Base-by-base conservation (phyloP, 108 stramenopile genomes). In the Parietichytrium sp. region DNA sequence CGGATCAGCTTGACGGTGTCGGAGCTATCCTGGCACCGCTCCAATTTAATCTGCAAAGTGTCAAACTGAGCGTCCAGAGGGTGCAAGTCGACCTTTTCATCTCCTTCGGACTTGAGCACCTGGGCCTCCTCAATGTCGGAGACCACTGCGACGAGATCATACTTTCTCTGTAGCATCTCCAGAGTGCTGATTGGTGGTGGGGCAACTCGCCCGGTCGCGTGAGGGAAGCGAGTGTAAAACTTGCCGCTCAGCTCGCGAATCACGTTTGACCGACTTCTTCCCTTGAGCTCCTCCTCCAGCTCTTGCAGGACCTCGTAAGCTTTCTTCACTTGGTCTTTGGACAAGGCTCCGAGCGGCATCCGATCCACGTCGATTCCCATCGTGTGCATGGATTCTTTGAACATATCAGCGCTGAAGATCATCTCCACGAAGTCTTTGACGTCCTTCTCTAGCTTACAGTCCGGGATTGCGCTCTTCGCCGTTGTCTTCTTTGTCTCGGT, bases 151-250 rank as follows among this genome's bases (percentile, higher is more conserved):
- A 84, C 81, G 85, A 89, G 87, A 33, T 89, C 89, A 38, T 85
- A 87, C 78, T 86, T 83, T 1, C 30, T 31, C 27, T 84, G 87
- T 10, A 89, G 55, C 81, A 29, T 54, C 25, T 81, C 86, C 29
- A 30, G 80, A 23, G 82, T 80, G 49, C 80, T 47, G 52, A 89
- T 88, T 26, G 85, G 82, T 16, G 89, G 89, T 7, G 87, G 87
- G n/a, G 82, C 50, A 10, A 30, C 18, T 30, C 86, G 87, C 20
- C 89, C 89, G 79, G 88, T 88, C n/a, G 87, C 82, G 84, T 89
- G 89, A 3, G 89, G 89, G 53, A 89, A 85, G 10, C 85, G 47
- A 29, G 87, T 87, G 82, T 89, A 89, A 30, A 87, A 89, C 45
- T 51, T 30, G 2, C 84, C 82, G 38, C 84, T 84, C 26, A 88